Base-by-base conservation (phyloP, 2,329 filamentous ascomycete genomes). In the Zymoseptoria pseudotritici region DNA sequence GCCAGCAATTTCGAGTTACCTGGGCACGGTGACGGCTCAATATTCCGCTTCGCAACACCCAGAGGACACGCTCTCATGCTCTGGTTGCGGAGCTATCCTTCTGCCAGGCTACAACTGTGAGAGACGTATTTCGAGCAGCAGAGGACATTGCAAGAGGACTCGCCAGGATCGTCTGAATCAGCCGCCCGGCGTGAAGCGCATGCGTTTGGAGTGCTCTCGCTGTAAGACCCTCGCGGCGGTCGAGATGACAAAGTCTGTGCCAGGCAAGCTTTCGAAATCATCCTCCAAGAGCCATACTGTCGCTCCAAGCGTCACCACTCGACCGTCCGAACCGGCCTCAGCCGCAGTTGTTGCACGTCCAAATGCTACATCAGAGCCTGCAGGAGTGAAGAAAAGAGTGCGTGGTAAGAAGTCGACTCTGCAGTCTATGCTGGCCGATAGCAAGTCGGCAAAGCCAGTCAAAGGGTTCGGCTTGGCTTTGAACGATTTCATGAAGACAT, bases 341-440 rank as follows among this genome's bases (percentile, higher is more conserved):
- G 36, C 17, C 17, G 50, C 20, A 26, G 4, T 5, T 50, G 9
- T 9, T 55, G 59, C 56, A 29, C 42, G 49, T 20, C 50, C 54
- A 20, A 51, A 24, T 13, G 83, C 75, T 73, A 19, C 60, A 4
- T 6, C 49, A 3, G 55, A 61, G 11, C 17, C 54, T 46, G 31
- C 52, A 29, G 86, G 83, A 74, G 86, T 84, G 74, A 87, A 86
- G 74, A 79, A 85, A 55, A 83, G 85, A 31, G 88, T 85, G 62
- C 78, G 85, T 4, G 60, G 60, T 61, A 89, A 87, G 72, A 82
- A 83, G 58, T 65, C 67, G 36, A 85, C 84, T 1, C 75, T 89
- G n/a, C 83, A 87, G 70, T 84, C 85, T 55, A 71, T 89, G 50
- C 75, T 89, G n/a, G 79, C 80, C 54, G 82, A 83, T 64, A 62